Evolutionary conservation across 2,329 filamentous ascomycete species (phyloP).

Genomic region (Trichoderma simmonsii): DNA sequence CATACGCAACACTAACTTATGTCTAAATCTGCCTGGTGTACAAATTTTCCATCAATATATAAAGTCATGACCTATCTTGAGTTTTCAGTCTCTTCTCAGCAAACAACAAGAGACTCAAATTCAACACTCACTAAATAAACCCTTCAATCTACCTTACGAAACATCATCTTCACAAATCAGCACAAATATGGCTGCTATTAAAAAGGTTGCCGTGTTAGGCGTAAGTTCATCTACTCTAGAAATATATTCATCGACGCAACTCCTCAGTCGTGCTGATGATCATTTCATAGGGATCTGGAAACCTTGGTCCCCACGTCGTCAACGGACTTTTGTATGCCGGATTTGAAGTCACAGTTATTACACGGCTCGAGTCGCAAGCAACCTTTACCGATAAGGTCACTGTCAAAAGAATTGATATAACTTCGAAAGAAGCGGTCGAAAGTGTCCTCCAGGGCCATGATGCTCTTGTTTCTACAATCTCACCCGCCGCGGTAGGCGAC

Average conservation of each 20-base stretch:
- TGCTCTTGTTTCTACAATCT: conserved; percentile 4
- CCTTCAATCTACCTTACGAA: neutral
- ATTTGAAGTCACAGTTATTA: neutral
- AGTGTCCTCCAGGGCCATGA: neutral
- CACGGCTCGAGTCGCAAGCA: neutral
- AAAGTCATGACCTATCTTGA: neutral
- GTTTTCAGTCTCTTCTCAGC: neutral
- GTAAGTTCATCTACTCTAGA: neutral
- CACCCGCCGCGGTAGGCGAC: neutral
- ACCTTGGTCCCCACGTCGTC: neutral
- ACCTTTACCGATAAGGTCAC: neutral
- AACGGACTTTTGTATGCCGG: neutral
- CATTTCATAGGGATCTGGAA: neutral
- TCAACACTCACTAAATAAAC: neutral
- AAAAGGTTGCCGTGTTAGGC: neutral
- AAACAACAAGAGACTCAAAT: neutral
- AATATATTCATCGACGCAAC: neutral
- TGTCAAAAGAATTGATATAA: neutral
- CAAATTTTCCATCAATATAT: neutral
- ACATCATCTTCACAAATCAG: neutral
- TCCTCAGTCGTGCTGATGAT: neutral
- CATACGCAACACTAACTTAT: neutral
- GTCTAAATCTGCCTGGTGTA: neutral
- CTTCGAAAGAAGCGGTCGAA: neutral
- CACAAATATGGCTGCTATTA: neutral